Conservation (phyloP, 2,329 filamentous ascomycete species). For the Thelonectria discophora region DNA sequence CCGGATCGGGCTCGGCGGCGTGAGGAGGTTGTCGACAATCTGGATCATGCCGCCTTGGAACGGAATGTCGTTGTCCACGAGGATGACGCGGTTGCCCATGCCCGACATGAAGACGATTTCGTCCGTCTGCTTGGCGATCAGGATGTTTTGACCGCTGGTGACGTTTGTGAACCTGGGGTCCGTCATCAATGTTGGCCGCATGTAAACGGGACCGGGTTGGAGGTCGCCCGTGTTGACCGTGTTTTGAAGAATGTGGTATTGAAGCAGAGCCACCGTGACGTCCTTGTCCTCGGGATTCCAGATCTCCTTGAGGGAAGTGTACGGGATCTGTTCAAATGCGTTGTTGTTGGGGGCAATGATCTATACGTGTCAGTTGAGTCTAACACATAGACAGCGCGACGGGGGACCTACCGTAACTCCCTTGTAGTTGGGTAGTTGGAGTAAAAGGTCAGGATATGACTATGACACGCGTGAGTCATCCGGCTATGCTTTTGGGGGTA, state of each 20-base stretch:
- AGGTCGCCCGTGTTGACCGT: conserved; percentile 54
- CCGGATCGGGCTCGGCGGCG: conserved; percentile 58
- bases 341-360: conserved; percentile 67
- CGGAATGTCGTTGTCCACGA: conserved; percentile 54
- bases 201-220: conserved; percentile 47
- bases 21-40: conserved; percentile 60
- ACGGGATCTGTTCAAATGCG: conserved; percentile 65
- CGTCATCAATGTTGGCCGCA: conserved; percentile 56
- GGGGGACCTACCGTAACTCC: conserved; percentile 54
- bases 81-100: conserved; percentile 54
- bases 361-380: conserved; percentile 30
- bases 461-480: conserved; percentile 27
- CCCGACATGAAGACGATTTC: conserved; percentile 61
- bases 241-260: conserved; percentile 69
- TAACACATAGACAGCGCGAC: too few species aligned
- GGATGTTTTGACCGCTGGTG: conserved; percentile 58
- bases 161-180: conserved; percentile 57
- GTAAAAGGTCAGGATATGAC: conserved; percentile 57
- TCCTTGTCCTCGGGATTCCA: conserved; percentile 55
- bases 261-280: conserved; percentile 60
- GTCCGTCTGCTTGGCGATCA: conserved; percentile 55
- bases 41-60: conserved; percentile 62
- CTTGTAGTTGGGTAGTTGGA: conserved; percentile 53
- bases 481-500: too few species aligned
- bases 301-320: conserved; percentile 58